Evolutionary conservation across 2,329 filamentous ascomycete genomes (phyloP).

Genomic region (Diaporthe nobilis): DNA sequence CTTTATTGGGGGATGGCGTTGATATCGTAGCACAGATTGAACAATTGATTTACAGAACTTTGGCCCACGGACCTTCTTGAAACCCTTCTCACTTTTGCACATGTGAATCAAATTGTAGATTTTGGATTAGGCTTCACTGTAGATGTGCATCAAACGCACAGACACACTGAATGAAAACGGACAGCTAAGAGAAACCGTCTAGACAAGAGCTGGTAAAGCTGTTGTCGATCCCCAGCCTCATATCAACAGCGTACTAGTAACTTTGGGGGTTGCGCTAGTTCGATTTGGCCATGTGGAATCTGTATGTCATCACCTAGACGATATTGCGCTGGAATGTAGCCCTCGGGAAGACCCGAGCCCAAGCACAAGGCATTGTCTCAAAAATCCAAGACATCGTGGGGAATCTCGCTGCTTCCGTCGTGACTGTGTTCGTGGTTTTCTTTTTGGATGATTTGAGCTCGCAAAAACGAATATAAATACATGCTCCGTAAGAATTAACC

Average conservation of each 20-base stretch:
- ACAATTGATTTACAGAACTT: background rate
- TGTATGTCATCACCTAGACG: background rate
- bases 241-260: background rate
- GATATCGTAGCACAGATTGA: background rate
- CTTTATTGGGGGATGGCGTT: background rate
- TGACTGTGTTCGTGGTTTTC: background rate
- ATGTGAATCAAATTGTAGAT: background rate
- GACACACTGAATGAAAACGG: constrained; percentile 1
- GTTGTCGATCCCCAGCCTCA: constrained; percentile 2
- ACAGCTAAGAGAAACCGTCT: background rate
- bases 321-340: constrained; percentile 6
- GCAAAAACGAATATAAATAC: background rate
- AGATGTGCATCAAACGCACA: too few species aligned
- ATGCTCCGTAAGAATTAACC: background rate
- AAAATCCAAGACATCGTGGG: background rate
- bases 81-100: background rate
- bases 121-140: background rate
- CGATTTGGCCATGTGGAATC: background rate
- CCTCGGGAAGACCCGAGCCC: background rate
- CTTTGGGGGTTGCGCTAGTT: too few species aligned
- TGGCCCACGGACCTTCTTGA: background rate
- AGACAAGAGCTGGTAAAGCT: background rate
- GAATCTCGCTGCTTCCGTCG: constrained; percentile 7
- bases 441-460: too few species aligned
- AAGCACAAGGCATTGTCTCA: constrained; percentile 4